phyloP scores from a whole-genome alignment of 2,329 filamentous ascomycete genomes.

The Alternaria angustiovoidea region DNA sequence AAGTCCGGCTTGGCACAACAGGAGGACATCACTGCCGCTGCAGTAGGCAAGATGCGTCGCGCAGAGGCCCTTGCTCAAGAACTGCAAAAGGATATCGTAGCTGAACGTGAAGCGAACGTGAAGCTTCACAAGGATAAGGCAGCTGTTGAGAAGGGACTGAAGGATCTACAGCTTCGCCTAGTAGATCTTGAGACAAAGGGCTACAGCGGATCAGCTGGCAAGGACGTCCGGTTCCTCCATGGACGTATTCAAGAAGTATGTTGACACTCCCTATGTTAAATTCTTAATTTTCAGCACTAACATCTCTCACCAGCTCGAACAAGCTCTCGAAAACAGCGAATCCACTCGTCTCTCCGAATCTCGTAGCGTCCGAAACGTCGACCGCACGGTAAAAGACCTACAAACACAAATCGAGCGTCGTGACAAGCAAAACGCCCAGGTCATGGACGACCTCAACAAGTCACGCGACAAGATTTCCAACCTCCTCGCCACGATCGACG shows the following conservation, averaged over 20 bases:
- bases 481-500: constrained; percentile 89
- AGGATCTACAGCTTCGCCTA: constrained; percentile 86
- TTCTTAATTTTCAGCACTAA: constrained; percentile 19
- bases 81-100: constrained; percentile 89
- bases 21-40: constrained; percentile 89
- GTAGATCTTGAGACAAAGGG: constrained; percentile 97
- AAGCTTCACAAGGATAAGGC: constrained; percentile 91
- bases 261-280: constrained; percentile 12
- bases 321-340: constrained; percentile 84
- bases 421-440: constrained; percentile 82
- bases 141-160: constrained; percentile 84
- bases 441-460: constrained; percentile 83
- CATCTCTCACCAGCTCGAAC: constrained; percentile 72
- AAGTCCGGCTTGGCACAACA: constrained; percentile 90
- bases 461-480: constrained; percentile 91
- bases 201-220: constrained; percentile 84
- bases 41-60: constrained; percentile 95
- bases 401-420: constrained; percentile 91
- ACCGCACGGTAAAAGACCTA: constrained; percentile 91
- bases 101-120: constrained; percentile 82
- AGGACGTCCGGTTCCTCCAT: constrained; percentile 94
- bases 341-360: constrained; percentile 80
- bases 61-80: constrained; percentile 87
- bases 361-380: constrained; percentile 88
- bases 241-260: constrained; percentile 93